Evolutionary conservation across 306 rosid genomes (phyloP), one percentile per base, ranked within the genome.

Genomic region (Senna siamea): DNA sequence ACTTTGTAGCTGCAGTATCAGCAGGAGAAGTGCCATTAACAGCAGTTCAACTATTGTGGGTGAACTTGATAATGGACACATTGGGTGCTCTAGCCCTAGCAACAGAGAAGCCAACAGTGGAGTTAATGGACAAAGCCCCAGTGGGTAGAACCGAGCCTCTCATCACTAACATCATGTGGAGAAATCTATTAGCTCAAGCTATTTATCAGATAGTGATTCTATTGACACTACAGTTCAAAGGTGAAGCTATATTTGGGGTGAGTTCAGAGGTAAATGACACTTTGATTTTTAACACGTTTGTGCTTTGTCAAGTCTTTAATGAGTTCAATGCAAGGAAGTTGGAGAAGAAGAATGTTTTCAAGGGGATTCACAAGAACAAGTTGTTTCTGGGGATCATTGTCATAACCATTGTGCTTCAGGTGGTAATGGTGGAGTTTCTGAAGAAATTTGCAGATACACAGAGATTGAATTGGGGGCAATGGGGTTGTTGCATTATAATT

Each of bases 321-420:
- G 73, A 75, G 48, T 75, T 75, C 50, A 75, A 75, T 48, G 79
- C 79, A 53, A 75, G 79, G 64, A 75, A 64, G 72, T 64, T 75
- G 4, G 79, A 75, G 73, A 75, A 64, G 79, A 75, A 66, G 79
- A 75, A 75, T 3, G 67, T 66, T 9, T 66, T 75, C 51, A 22
- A 66, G 15, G 79, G 73, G 8, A 66, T 75, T 66, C 73, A 65
- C 35, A 43, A 2, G 59, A 75, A 75, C 18, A 75, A 32, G 38
- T 7, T 55, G 48, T 75, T 66, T 55, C 2, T 75, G 20, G 79
- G 79, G 46, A 75, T 75, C 46, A 52, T 75, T 2, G 57, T 14
- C 10, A 64, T 64, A n/a, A 75, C 79, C 10, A 64, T 64, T 14
- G 73, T 75, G 4, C 72, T 65, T 52, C 73, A 66, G 5, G 79